phyloP scores from a whole-genome alignment of 2,329 filamentous ascomycete species.

The Rosellinia necatrix region DNA sequence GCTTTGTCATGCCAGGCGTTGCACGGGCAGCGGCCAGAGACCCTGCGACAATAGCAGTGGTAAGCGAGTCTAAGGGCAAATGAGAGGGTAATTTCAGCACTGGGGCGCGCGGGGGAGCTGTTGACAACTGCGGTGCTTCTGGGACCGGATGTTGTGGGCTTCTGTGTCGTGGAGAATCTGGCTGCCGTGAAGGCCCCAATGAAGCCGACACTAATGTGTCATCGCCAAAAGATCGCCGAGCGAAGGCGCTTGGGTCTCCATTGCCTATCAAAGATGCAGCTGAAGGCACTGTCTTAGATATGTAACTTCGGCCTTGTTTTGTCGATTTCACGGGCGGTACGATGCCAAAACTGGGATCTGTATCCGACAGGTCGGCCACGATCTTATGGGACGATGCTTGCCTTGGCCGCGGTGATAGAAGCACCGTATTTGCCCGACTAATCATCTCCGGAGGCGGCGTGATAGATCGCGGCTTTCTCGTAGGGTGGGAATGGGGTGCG shows the following conservation, averaged over 20 bases:
- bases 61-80: conserved; percentile 67
- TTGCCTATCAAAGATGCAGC: not conserved
- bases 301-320: conserved; percentile 22
- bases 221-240: conserved; percentile 40
- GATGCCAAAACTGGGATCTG: conserved; percentile 5
- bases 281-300: conserved; percentile 4
- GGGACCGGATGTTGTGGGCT: conserved; percentile 29
- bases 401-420: conserved; percentile 38
- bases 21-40: conserved; percentile 69
- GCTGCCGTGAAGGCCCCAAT: conserved; percentile 42
- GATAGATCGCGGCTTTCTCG: conserved; percentile 30
- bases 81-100: conserved; percentile 35
- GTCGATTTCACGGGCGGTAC: conserved; percentile 26
- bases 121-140: conserved; percentile 25
- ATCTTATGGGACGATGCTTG: conserved; percentile 33
- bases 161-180: conserved; percentile 35
- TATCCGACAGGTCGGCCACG: conserved; percentile 23
- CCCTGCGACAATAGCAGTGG: conserved; percentile 75
- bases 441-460: conserved; percentile 34
- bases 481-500: conserved; percentile 9
- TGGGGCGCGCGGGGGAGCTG: conserved; percentile 24
- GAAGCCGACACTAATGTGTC: conserved; percentile 52
- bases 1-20: conserved; percentile 45
- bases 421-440: conserved; percentile 28
- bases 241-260: not conserved